Evolutionary conservation across 2,329 filamentous ascomycete genomes (phyloP), one percentile per base, ranked within the genome.

Genomic region (Stachybotrys echinatus): DNA sequence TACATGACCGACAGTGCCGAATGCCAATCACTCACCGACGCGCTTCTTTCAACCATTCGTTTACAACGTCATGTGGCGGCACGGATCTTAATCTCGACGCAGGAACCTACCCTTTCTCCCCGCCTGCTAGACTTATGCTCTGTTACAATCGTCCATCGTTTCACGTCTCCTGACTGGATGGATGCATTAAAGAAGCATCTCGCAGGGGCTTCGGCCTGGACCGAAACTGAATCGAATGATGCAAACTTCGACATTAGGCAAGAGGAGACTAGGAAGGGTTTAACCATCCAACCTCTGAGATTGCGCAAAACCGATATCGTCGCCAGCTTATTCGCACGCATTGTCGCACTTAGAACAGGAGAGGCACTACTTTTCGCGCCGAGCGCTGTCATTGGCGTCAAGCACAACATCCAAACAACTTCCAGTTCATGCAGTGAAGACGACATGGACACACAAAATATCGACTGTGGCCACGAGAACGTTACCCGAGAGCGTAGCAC

Each of bases 131-230:
- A 89, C 48, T 70, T 92, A 0, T 90, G 84, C 62, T 84, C 81
- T 1, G 69, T 88, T n/a, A 87, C 82, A 0, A 74, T 91, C n/a
- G 81, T 91, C 0, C 87, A 92, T 59, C 76, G 84, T 0, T 92
- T 92, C 63, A 82, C 74, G 0, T 84, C 79, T 0, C 85, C 85
- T 0, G 75, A 75, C 2, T 89, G 85, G 86, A 74, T 82, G 23
- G 59, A 61, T 0, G 69, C 71, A 0, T 57, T 75, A 4, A 61
- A 60, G 48, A 51, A 52, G 3, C 72, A 82, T 59, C 64, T 87
- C 1, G 79, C 75, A 0, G 63, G 59, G 1, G 60, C 59, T 2
- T 56, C 54, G 1, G 20, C 21, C 6, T 39, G 21, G 20, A 4
- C 12, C 20, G 23, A 12, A 10, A 52, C 3, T 34, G 21, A 17